These are phyloP conservation scores for Paraphaeosphaeria minitans DNA, from an alignment of 2,329 filamentous ascomycete species.

Conservation along the genomic window DNA sequence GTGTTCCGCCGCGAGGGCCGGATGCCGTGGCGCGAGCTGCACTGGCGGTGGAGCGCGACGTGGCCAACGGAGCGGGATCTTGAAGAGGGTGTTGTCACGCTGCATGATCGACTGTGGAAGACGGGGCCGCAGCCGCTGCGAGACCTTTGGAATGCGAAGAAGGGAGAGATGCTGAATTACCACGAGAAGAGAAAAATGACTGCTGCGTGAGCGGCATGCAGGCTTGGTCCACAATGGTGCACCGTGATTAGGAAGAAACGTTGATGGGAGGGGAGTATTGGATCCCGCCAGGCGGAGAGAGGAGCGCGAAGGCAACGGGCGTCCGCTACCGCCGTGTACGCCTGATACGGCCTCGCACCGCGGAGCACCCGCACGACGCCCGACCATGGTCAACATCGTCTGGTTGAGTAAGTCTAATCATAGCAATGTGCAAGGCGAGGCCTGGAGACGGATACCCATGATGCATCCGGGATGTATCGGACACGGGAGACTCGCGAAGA, in stretches of 20 bases:
- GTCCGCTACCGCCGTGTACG: neutral
- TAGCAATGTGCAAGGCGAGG: neutral
- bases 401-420: neutral
- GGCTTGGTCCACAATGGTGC: neutral
- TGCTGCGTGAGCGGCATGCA: neutral
- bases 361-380: neutral
- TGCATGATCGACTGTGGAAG: conserved; percentile 50
- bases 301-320: neutral
- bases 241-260: neutral
- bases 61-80: conserved; percentile 45
- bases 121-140: conserved; percentile 16
- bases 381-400: neutral
- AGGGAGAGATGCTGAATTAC: conserved; percentile 15
- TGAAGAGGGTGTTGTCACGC: conserved; percentile 38
- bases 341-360: neutral
- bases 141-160: conserved; percentile 14
- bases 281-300: neutral
- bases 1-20: conserved; percentile 48
- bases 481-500: neutral
- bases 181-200: conserved; percentile 4
- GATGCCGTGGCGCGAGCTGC: conserved; percentile 51
- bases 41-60: conserved; percentile 49
- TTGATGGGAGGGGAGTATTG: neutral
- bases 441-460: neutral
- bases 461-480: neutral